phyloP scores from a whole-genome alignment of 768 basidiomycete species.

The Russula olivacea region DNA sequence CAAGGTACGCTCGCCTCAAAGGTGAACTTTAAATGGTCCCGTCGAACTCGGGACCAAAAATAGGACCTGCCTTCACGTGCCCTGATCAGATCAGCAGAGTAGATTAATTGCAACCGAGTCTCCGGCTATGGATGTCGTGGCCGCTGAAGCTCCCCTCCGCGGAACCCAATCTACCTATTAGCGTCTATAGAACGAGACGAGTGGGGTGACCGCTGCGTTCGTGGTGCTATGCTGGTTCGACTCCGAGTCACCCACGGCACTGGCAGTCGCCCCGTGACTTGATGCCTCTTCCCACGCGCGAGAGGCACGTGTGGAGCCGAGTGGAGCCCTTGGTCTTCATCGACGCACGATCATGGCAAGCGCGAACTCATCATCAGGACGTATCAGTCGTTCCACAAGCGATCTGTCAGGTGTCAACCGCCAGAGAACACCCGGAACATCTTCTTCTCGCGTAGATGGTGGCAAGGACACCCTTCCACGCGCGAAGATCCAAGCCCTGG shows the following conservation, averaged over 20 bases:
- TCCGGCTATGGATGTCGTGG: too few relatives aligned
- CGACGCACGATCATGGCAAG: not conserved
- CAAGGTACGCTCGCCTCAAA: not conserved
- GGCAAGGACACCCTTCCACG: constrained; percentile 11
- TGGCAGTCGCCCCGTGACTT: too few relatives aligned
- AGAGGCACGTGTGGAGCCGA: too few relatives aligned
- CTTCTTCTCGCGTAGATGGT: constrained; percentile 5
- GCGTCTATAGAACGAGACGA: too few relatives aligned
- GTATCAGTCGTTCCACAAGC: constrained; percentile 12
- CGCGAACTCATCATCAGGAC: constrained; percentile 1
- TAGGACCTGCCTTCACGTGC: not conserved
- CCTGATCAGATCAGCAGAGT: not conserved
- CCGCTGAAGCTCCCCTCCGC: too few relatives aligned
- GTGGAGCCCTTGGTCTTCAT: not conserved
- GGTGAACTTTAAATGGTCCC: not conserved
- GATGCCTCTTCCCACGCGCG: too few relatives aligned
- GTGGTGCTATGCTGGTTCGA: too few relatives aligned
- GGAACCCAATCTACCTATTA: too few relatives aligned
- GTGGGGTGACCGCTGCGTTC: too few relatives aligned
- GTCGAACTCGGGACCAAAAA: not conserved
- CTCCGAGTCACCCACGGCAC: too few relatives aligned
- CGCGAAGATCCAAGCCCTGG: constrained; percentile 21
- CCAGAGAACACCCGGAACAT: not conserved
- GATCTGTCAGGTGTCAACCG: constrained; percentile 2
- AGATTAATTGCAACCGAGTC: too few relatives aligned